These are phyloP conservation scores for Tetrapisispora nanseiensis DNA, from an alignment of 805 yeast species.

Conservation along the genomic window DNA sequence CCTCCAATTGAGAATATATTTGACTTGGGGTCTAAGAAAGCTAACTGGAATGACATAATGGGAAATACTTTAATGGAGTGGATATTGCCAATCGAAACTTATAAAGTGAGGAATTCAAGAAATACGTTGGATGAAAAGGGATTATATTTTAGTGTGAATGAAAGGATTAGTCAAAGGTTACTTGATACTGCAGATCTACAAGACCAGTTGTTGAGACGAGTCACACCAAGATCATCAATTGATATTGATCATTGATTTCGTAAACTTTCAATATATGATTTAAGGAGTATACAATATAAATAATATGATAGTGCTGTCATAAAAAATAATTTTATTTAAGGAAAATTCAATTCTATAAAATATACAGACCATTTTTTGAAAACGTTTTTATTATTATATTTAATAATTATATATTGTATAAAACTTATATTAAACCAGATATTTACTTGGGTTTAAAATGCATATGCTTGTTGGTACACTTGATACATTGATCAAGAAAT, in stretches of 20 bases:
- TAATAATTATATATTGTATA: slow-evolving; percentile 1
- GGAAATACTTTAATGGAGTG: slow-evolving; percentile 58
- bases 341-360: background rate
- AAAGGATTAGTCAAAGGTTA: slow-evolving; percentile 33
- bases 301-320: too few species aligned
- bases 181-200: slow-evolving; percentile 29
- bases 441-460: background rate
- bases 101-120: slow-evolving; percentile 18
- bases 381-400: background rate
- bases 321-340: too few species aligned
- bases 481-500: background rate
- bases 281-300: background rate
- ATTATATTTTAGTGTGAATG: slow-evolving; percentile 34
- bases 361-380: too few species aligned
- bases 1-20: slow-evolving; percentile 52
- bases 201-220: slow-evolving; percentile 22
- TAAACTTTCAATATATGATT: background rate
- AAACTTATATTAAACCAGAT: background rate
- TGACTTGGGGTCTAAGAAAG: slow-evolving; percentile 49
- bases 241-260: slow-evolving; percentile 6
- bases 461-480: background rate
- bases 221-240: slow-evolving; percentile 24
- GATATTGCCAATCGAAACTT: slow-evolving; percentile 50
- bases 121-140: slow-evolving; percentile 35
- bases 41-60: slow-evolving; percentile 66